A percentile compares a stretch with the other conserved stretches of the same genome.
phyloP scores from a whole-genome alignment of 768 basidiomycete genomes.

The Kwoniella botswanensis region DNA sequence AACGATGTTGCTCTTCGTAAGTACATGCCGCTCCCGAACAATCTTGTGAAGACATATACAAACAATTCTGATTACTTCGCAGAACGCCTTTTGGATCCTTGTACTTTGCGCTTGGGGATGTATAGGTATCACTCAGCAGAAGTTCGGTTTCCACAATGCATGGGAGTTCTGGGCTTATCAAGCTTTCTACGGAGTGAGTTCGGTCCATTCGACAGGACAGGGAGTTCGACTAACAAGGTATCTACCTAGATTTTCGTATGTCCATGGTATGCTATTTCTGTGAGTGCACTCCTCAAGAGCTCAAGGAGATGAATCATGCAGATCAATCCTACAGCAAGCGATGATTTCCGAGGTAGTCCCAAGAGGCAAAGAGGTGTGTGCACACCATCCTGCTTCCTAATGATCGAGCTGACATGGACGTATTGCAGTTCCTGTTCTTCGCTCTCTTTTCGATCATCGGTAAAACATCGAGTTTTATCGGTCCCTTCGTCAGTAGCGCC shows the following conservation, averaged over 20 bases:
- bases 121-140: conserved; percentile 73
- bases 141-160: conserved; percentile 79
- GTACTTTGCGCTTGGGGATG: conserved; percentile 67
- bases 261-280: conserved; percentile 82
- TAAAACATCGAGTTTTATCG: conserved; percentile 52
- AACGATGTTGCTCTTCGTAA: conserved; percentile 47
- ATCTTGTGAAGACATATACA: not conserved
- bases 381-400: not conserved
- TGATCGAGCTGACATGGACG: not conserved
- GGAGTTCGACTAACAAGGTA: not conserved
- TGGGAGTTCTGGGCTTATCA: conserved; percentile 78
- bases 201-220: not conserved
- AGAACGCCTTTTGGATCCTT: conserved; percentile 59
- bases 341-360: conserved; percentile 71
- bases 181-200: conserved; percentile 31
- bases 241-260: conserved; percentile 65
- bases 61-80: not conserved
- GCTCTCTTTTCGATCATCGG: conserved; percentile 76
- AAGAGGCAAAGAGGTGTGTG: conserved; percentile 71
- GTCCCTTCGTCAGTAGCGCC: conserved; percentile 50
- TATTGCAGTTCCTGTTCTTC: conserved; percentile 69
- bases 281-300: conserved; percentile 57
- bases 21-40: conserved; percentile 3
- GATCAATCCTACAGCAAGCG: conserved; percentile 43
- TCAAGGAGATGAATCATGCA: conserved; percentile 1